Conservation (phyloP, 768 basidiomycete genomes). For the Phanerodontia chrysosporium region DNA sequence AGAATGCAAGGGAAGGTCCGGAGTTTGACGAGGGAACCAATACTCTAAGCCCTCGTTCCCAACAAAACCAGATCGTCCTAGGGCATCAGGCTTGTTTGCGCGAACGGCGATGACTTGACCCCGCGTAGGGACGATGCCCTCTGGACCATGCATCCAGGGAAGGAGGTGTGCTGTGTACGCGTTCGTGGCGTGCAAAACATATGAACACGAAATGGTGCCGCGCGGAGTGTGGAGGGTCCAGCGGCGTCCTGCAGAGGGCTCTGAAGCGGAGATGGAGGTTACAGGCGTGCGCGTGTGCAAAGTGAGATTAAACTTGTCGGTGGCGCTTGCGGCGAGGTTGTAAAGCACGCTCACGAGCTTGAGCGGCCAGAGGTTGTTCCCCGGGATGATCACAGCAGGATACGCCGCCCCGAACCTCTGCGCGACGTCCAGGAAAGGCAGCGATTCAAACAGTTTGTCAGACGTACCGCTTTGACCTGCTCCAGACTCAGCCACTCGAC, state of each 20-base stretch:
- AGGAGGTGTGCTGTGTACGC: slow-evolving; percentile 76
- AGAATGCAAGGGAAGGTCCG: slow-evolving; percentile 24
- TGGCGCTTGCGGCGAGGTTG: slow-evolving; percentile 32
- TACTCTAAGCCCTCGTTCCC: slow-evolving; percentile 57
- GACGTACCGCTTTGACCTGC: slow-evolving; percentile 43
- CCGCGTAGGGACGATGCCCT: slow-evolving; percentile 64
- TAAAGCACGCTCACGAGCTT: slow-evolving; percentile 73
- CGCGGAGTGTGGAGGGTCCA: slow-evolving; percentile 64
- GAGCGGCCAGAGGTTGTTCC: slow-evolving; percentile 72
- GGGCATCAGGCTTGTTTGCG: slow-evolving; percentile 30
- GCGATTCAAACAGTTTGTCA: not conserved
- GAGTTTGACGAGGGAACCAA: slow-evolving; percentile 61
- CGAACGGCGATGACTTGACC: slow-evolving; percentile 58
- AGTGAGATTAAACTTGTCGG: slow-evolving; percentile 36
- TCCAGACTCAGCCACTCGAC: slow-evolving; percentile 45
- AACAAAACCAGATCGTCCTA: slow-evolving; percentile 39
- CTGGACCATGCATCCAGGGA: slow-evolving; percentile 54
- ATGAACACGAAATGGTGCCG: slow-evolving; percentile 55
- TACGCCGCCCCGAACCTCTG: slow-evolving; percentile 43
- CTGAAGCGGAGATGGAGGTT: slow-evolving; percentile 30
- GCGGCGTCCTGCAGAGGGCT: slow-evolving; percentile 21
- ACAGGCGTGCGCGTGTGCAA: slow-evolving; percentile 78
- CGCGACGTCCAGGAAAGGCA: not conserved
- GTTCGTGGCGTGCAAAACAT: slow-evolving; percentile 85
- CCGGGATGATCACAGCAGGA: slow-evolving; percentile 48